These are phyloP conservation scores for Trichoderma semiorbis DNA, from an alignment of 2,329 filamentous ascomycete species.

Conservation along the genomic window DNA sequence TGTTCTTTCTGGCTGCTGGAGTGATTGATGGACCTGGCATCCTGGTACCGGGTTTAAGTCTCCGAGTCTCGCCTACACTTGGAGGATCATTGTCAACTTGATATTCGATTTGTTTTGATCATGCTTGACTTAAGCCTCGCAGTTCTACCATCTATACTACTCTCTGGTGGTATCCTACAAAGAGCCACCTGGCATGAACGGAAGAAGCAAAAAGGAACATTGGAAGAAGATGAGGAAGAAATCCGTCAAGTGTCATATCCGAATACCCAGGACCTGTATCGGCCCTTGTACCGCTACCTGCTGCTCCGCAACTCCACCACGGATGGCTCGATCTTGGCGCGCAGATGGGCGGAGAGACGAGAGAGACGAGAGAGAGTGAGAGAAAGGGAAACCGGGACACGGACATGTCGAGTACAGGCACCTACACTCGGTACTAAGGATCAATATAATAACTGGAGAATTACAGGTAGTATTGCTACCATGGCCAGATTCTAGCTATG, in stretches of 20 bases:
- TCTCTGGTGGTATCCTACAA: too few species aligned
- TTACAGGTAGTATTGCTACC: background rate
- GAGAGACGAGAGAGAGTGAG: background rate
- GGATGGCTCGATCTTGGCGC: conserved; percentile 11
- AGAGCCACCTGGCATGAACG: too few species aligned
- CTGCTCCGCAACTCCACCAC: conserved; percentile 11
- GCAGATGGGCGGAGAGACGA: background rate
- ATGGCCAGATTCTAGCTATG: background rate
- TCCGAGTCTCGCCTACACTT: background rate
- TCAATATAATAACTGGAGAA: too few species aligned
- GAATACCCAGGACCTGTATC: background rate
- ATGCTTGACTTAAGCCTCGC: background rate
- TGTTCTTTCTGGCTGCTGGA: background rate
- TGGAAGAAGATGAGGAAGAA: background rate
- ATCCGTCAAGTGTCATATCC: background rate
- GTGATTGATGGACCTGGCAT: too few species aligned
- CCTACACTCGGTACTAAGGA: background rate
- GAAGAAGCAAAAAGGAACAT: background rate
- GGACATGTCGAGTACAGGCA: background rate
- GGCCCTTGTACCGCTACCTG: background rate
- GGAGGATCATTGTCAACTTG: background rate
- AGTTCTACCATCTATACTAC: background rate
- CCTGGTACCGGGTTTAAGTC: background rate
- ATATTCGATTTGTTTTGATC: background rate
- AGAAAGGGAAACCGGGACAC: background rate